A percentile compares a stretch with the other conserved stretches of the same genome.
These are phyloP conservation scores for Plectosphaerella plurivora DNA, from an alignment of 2,329 filamentous ascomycete genomes.

Conservation along the genomic window DNA sequence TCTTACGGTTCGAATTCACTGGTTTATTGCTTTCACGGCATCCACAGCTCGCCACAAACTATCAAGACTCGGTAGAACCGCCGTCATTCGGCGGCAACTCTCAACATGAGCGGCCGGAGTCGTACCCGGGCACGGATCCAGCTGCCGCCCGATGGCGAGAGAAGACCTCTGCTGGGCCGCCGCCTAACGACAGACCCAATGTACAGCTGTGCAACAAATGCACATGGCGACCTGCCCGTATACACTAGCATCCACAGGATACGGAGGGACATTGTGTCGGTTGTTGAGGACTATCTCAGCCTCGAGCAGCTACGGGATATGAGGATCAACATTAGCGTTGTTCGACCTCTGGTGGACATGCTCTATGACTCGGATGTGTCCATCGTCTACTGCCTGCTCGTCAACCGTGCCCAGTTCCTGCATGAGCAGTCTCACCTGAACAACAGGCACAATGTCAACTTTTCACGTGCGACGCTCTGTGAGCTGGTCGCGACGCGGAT, in stretches of 20 bases:
- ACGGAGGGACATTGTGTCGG: slow-evolving; percentile 57
- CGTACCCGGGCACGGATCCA: slow-evolving; percentile 8
- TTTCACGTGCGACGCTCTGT: slow-evolving; percentile 72
- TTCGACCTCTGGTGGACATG: slow-evolving; percentile 78
- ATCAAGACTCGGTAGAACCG: too few relatives aligned
- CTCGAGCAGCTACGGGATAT: slow-evolving; percentile 75
- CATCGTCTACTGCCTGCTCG: slow-evolving; percentile 77
- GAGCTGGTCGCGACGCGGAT: slow-evolving; percentile 78
- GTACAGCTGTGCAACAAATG: slow-evolving; percentile 51
- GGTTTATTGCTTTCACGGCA: too few relatives aligned
- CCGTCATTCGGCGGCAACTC: neutral
- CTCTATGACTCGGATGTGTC: slow-evolving; percentile 80
- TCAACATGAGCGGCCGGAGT: slow-evolving; percentile 14
- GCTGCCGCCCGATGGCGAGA: slow-evolving; percentile 19
- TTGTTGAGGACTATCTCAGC: slow-evolving; percentile 60
- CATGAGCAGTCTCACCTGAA: slow-evolving; percentile 71
- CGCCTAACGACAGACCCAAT: slow-evolving; percentile 32
- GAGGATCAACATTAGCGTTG: slow-evolving; percentile 74
- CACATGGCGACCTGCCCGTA: slow-evolving; percentile 61
- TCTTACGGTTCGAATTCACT: too few relatives aligned
- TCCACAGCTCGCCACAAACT: too few relatives aligned
- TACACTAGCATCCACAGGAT: slow-evolving; percentile 76
- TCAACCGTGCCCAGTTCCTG: slow-evolving; percentile 76
- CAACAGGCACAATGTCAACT: slow-evolving; percentile 77
- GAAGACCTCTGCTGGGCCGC: slow-evolving; percentile 30